Base-by-base conservation (phyloP, 1,284 basidiomycete genomes). In the Pseudozyma pruni region DNA sequence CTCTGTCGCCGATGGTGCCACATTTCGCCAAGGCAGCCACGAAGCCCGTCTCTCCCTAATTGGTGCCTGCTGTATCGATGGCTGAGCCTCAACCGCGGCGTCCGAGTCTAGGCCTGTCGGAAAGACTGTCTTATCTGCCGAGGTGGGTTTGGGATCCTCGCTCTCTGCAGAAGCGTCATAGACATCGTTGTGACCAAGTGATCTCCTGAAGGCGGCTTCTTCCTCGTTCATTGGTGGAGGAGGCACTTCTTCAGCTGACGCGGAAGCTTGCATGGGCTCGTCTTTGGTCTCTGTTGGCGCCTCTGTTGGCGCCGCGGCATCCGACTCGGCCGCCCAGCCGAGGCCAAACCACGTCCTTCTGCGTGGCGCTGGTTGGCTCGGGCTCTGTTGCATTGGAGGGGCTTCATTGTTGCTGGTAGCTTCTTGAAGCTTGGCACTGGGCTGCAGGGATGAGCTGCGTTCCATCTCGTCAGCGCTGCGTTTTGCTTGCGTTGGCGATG, bases 221-320 rank as follows among this genome's bases (percentile, higher is more conserved):
- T 71, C 72, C 16, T 71, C 68, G 35, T 54, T 57, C 68, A 74
- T 72, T 0, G 68, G 64, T 9, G 63, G 63, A n/a, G 72, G 72
- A 8, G 60, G 59, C 22, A 50, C 31, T 8, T 62, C 48, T 1
- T 47, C 31, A 16, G n/a, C 23, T 2, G 42, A 3, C 27, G 38
- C 34, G 2, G 23, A 38, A 8, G 27, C 17, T 17, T 46, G 19
- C 27, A 53, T 42, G 7, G 27, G 10, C 35, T 52, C 57, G 9
- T 40, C 45, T n/a, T 51, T 39, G 2, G 20, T 22, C 2, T 23
- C 22, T 6, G 23, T 25, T 8, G 44, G 3, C n/a, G 32, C 22
- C 2, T 23, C 22, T 6, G 23, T 25, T 8, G 44, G 3, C n/a
- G 32, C 22, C 4, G 2, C 2, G 0, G 22, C 27, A 1, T 33